Evolutionary conservation across 2,329 filamentous ascomycete genomes (phyloP).

Genomic region (Scleromitrula shiraiana): DNA sequence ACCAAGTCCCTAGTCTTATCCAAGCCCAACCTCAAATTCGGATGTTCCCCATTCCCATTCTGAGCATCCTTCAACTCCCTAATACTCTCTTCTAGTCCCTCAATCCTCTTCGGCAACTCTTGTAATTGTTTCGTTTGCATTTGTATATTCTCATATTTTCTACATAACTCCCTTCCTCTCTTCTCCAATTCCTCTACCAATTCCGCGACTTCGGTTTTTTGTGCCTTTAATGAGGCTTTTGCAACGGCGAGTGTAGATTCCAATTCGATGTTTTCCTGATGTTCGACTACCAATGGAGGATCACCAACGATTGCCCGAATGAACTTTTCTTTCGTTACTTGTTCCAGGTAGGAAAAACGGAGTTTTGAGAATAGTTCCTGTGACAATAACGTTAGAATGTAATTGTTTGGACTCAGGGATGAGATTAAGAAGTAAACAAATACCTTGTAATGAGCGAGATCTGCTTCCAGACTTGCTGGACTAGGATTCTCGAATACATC

Average conservation of each 20-base stretch:
- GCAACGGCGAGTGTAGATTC: slow-evolving; percentile 60
- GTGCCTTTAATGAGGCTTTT: slow-evolving; percentile 69
- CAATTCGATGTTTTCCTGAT: slow-evolving; percentile 71
- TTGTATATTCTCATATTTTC: slow-evolving; percentile 43
- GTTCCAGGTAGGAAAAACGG: slow-evolving; percentile 94
- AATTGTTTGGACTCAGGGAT: not conserved
- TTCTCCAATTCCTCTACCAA: slow-evolving; percentile 66
- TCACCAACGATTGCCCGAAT: slow-evolving; percentile 87
- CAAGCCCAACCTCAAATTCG: slow-evolving; percentile 46
- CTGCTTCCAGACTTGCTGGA: slow-evolving; percentile 70
- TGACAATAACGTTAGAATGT: not conserved
- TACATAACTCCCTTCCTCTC: slow-evolving; percentile 50
- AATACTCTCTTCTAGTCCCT: slow-evolving; percentile 41
- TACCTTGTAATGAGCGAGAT: slow-evolving; percentile 79
- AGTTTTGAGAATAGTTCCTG: slow-evolving; percentile 89
- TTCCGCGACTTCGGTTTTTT: slow-evolving; percentile 70
- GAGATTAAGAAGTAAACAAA: not conserved
- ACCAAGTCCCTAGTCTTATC: slow-evolving; percentile 48
- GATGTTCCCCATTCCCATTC: slow-evolving; percentile 24
- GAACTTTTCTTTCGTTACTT: slow-evolving; percentile 98
- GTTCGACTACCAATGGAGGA: slow-evolving; percentile 75
- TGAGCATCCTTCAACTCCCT: slow-evolving; percentile 37
- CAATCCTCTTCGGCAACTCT: slow-evolving; percentile 44
- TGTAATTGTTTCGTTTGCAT: slow-evolving; percentile 41
- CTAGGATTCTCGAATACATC: slow-evolving; percentile 58